Base-by-base conservation (phyloP, 2,329 filamentous ascomycete genomes). In the Endoconidiophora polonica region DNA sequence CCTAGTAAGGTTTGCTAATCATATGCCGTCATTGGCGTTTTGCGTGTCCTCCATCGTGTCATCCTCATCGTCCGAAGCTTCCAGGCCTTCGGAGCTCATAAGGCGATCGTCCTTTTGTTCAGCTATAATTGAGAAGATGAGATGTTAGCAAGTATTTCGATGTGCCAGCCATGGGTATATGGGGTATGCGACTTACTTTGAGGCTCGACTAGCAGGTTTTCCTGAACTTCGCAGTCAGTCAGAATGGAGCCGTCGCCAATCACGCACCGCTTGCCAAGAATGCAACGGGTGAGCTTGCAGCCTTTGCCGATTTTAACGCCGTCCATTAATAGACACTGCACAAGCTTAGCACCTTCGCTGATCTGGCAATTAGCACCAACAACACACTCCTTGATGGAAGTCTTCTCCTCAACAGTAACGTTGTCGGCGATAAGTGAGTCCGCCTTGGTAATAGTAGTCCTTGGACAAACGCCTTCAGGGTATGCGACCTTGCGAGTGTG, bases 301-400 rank as follows among this genome's bases (percentile, higher is more conserved):
- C 83, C 81, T 58, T 86, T 83, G 12, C 86, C 88, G 10, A 98
- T 74, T 5, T 85, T 79, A 0, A 85, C 88, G 3, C 86, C 86
- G 54, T 96, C 90, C 86, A 96, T 95, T 18, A 96, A 68, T 44
- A 96, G 65, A 63, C 90, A 96, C 56, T 88, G 77, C n/a, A 79
- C 80, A 42, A 98, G 66, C 56, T 88, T 84, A 26, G 83, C 86
- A n/a, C 87, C 86, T 57, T 82, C 79, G 55, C 81, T 79, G 56
- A 98, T 90, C 58, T 84, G 81, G 62, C 86, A 94, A 58, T 86
- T 86, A 3, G 85, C 78, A 2, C 91, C 91, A 39, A 98, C 77
- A 26, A 95, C 86, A 37, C 74, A 83, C 64, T 94, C 86, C 63
- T 94, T 95, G 66, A 98, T 83, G n/a, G 87, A 83, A 22, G 79